Conservation (phyloP, 1,139 yeast genomes). For the Saccharomyces hybrid region DNA sequence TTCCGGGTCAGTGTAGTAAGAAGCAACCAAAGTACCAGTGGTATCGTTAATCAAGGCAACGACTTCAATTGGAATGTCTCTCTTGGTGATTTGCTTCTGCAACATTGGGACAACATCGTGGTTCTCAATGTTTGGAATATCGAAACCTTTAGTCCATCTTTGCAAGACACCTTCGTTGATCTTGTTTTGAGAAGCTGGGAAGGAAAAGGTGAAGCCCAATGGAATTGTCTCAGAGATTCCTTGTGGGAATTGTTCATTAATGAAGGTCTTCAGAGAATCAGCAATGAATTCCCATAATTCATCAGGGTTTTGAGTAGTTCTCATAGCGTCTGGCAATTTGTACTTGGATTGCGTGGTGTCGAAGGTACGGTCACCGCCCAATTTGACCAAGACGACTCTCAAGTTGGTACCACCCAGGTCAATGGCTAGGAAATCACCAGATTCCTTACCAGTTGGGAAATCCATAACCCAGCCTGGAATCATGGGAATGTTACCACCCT, state of each 20-base stretch:
- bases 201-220: slow-evolving; percentile 91
- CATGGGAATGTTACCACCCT: slow-evolving; percentile 89
- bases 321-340: slow-evolving; percentile 61
- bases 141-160: slow-evolving; percentile 98
- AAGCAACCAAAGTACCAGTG: slow-evolving; percentile 93
- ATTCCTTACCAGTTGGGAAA: slow-evolving; percentile 84
- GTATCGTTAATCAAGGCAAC: slow-evolving; percentile 95
- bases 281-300: no score
- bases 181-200: slow-evolving; percentile 79
- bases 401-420: slow-evolving; percentile 95
- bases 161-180: slow-evolving; percentile 83
- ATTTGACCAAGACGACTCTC: no score
- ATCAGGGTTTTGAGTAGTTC: slow-evolving; percentile 65
- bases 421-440: slow-evolving; percentile 83
- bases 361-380: no score
- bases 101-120: slow-evolving; percentile 89
- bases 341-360: slow-evolving; percentile 80
- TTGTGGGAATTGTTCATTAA: slow-evolving; percentile 54
- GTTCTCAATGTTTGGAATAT: slow-evolving; percentile 89
- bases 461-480: slow-evolving; percentile 94
- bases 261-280: slow-evolving; percentile 57
- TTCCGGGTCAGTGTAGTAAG: slow-evolving; percentile 81
- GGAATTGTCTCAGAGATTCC: slow-evolving; percentile 51
- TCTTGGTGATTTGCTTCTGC: slow-evolving; percentile 60
- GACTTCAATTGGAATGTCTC: slow-evolving; percentile 69